Evolutionary conservation across 345 rosid species (phyloP), one percentile per base, ranked within the genome.

Genomic region (Citrus trifoliata): DNA sequence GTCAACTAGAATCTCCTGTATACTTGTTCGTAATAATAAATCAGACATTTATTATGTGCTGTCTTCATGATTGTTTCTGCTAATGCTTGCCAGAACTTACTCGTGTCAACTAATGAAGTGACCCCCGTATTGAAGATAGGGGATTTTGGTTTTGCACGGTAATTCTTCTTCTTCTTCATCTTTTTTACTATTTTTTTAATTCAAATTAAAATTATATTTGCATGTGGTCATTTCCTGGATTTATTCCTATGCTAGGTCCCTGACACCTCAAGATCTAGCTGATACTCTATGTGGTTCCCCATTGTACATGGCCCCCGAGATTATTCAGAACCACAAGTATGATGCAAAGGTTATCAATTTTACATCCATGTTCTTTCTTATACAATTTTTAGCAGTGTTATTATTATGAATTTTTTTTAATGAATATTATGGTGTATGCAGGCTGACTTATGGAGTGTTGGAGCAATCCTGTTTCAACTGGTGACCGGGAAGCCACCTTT

Each of bases 401-500:
- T 35, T 58, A 8, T 40, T 68, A 7, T 46, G 51, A 46, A 42
- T 0, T 30, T 6, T 13, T 75, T 71, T 53, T 10, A n/a, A 30
- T 27, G 65, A 76, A 68, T 79, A 46, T 76, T 65, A 72, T 64
- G 67, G 40, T 76, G 46, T 71, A 25, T 80, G 82, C 84, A 93
- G 97, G 98, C 96, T 83, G 96, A 93, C 78, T 83, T 93, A 80
- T 93, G 97, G 97, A 93, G 97, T 86, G 97, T 93, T 18, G 97
- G 97, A 59, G 95, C 94, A 35, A 87, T 93, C 74, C 84, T 93
- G 81, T 91, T 90, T 80, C 95, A 93, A 84, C 84, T 93, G 84
- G 91, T 93, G 82, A 90, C 89, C 21, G 97, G 97, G 67, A 93
- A 86, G 75, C 95, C 93, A 53, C 97, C 97, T 13, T 93, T 93